phyloP scores from a whole-genome alignment of 1,139 yeast species.

The Pneumocystis carinii region DNA sequence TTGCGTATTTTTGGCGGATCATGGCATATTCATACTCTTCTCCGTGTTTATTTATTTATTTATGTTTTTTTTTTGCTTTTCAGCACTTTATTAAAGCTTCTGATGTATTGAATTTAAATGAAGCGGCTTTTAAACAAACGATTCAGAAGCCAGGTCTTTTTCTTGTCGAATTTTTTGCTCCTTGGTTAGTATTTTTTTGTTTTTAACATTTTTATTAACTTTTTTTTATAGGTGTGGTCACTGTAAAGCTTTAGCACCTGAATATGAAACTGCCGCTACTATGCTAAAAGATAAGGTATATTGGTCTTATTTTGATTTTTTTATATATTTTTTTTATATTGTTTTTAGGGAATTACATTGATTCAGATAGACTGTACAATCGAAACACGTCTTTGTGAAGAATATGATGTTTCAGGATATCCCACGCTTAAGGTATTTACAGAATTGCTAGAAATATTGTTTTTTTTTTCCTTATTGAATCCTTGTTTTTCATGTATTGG shows the following conservation, averaged over 20 bases:
- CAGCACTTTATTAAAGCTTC: slow-evolving; percentile 29
- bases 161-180: slow-evolving; percentile 90
- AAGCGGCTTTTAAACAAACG: slow-evolving; percentile 41
- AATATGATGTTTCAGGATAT: slow-evolving; percentile 69
- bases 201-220: not conserved
- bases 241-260: slow-evolving; percentile 89
- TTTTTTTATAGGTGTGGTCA: slow-evolving; percentile 40
- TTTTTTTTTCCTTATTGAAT: no score
- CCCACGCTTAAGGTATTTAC: slow-evolving; percentile 54
- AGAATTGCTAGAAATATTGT: no score
- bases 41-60: not conserved
- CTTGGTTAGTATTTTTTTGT: slow-evolving; percentile 48
- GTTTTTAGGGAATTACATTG: slow-evolving; percentile 39
- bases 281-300: slow-evolving; percentile 36
- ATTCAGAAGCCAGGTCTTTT: slow-evolving; percentile 62
- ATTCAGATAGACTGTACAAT: slow-evolving; percentile 91
- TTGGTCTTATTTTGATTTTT: not conserved
- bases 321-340: not conserved
- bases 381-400: slow-evolving; percentile 64
- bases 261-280: slow-evolving; percentile 75
- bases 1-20: not conserved
- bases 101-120: slow-evolving; percentile 64
- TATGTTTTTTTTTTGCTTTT: not conserved
- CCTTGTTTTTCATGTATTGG: no score
- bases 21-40: not conserved